Conservation (phyloP, 139 green algal species). For the Diplosphaera chodatii region DNA sequence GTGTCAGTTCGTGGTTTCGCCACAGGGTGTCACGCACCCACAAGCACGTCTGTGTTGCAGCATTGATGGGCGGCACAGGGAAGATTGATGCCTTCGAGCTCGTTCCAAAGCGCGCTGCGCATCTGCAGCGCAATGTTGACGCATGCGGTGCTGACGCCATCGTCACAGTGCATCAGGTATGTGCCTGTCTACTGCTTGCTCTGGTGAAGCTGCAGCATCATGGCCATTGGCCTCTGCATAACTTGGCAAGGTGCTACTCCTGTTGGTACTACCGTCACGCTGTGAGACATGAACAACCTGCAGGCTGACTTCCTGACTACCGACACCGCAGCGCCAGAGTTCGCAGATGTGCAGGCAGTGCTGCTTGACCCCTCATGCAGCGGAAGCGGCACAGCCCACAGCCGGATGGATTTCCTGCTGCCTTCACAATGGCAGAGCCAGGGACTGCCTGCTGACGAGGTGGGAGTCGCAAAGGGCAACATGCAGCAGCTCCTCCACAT, state of each 20-base stretch:
- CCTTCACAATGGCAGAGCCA: slow-evolving; percentile 15
- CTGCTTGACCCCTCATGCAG: slow-evolving; percentile 90
- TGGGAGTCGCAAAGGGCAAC: neutral
- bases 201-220: too few relatives aligned
- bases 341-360: slow-evolving; percentile 46
- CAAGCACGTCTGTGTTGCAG: too few relatives aligned
- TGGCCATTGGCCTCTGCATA: too few relatives aligned
- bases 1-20: too few relatives aligned
- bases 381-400: slow-evolving; percentile 64
- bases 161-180: slow-evolving; percentile 16
- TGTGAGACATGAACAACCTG: neutral
- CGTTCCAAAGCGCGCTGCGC: slow-evolving; percentile 57
- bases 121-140: slow-evolving; percentile 56
- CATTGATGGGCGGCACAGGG: slow-evolving; percentile 39
- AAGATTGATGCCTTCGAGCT: slow-evolving; percentile 81
- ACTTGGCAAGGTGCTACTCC: too few relatives aligned
- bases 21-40: too few relatives aligned
- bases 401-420: slow-evolving; percentile 77
- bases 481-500: too few relatives aligned
- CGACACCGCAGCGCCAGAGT: slow-evolving; percentile 29
- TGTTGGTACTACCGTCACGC: too few relatives aligned
- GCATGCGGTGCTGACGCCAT: slow-evolving; percentile 42
- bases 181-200: too few relatives aligned
- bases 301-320: slow-evolving; percentile 76
- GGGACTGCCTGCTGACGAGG: neutral